These are phyloP conservation scores for Knoxdaviesia proteae DNA, from an alignment of 2,329 filamentous ascomycete species.

Conservation along the genomic window DNA sequence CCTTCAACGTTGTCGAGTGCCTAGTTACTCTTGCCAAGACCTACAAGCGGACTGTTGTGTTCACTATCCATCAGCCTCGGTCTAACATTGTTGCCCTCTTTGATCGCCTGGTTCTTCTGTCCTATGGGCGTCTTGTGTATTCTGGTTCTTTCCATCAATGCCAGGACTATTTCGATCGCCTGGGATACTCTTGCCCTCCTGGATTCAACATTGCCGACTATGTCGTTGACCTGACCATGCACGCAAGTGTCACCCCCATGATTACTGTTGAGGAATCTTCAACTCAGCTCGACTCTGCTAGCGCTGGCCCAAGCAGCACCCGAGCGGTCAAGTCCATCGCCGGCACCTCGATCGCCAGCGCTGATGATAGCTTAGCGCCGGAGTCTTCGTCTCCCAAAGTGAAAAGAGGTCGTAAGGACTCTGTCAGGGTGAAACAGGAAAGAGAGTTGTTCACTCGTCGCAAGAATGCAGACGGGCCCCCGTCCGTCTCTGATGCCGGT, in stretches of 20 bases:
- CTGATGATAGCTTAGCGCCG: conserved; percentile 44
- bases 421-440: conserved; percentile 71
- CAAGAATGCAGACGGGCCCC: conserved; percentile 38
- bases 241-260: conserved; percentile 46
- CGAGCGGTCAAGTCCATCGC: conserved; percentile 77
- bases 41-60: conserved; percentile 92
- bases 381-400: conserved; percentile 42
- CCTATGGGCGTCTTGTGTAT: conserved; percentile 76
- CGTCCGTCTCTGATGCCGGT: conserved; percentile 36
- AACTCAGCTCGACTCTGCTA: conserved; percentile 30
- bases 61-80: conserved; percentile 93
- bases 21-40: conserved; percentile 85
- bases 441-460: conserved; percentile 76
- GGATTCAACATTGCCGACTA: conserved; percentile 99
- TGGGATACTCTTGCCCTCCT: conserved; percentile 82
- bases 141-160: conserved; percentile 79
- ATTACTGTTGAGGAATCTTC: conserved; percentile 33
- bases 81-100: conserved; percentile 98
- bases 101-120: conserved; percentile 78
- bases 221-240: conserved; percentile 93
- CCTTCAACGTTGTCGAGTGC: conserved; percentile 94
- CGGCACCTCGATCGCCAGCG: conserved; percentile 58
- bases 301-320: conserved; percentile 67
- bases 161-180: conserved; percentile 76
- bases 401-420: conserved; percentile 46